Conservation (phyloP, 2,329 filamentous ascomycete species). For the Trichoderma sp. region DNA sequence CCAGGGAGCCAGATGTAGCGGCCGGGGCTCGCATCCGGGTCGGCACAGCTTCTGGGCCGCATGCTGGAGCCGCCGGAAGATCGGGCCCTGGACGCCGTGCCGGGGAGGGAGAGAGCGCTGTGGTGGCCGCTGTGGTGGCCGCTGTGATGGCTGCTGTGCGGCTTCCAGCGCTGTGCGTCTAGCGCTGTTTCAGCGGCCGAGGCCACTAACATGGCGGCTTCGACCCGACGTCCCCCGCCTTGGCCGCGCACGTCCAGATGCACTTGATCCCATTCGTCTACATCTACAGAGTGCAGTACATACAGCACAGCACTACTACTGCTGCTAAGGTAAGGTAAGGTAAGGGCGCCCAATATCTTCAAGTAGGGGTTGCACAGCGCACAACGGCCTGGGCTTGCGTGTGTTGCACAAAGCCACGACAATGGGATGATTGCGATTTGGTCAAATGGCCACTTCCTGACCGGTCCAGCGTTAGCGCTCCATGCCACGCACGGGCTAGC, state of each 20-base stretch:
- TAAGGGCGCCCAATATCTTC: too few relatives aligned
- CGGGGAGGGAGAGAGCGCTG: not conserved
- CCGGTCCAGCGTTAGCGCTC: not conserved
- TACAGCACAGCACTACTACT: too few relatives aligned
- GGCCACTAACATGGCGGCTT: not conserved
- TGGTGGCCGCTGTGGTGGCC: not conserved
- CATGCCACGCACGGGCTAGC: too few relatives aligned
- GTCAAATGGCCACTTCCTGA: not conserved
- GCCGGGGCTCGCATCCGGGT: constrained; percentile 9
- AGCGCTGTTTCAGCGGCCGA: not conserved
- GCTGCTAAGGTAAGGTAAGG: too few relatives aligned
- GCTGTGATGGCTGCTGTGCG: not conserved
- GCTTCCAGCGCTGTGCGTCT: not conserved
- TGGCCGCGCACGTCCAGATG: not conserved
- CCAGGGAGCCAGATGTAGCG: not conserved
- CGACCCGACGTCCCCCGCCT: not conserved
- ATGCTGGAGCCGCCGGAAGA: constrained; percentile 8
- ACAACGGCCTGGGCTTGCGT: not conserved
- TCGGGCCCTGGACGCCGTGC: constrained; percentile 6
- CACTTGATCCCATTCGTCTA: not conserved
- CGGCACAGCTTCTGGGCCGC: not conserved
- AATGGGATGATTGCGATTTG: not conserved
- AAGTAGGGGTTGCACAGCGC: not conserved
- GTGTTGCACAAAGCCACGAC: not conserved
- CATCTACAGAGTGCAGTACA: not conserved